Evolutionary conservation across 208 protist species (phyloP).

Genomic region (Polymyxa betae): DNA sequence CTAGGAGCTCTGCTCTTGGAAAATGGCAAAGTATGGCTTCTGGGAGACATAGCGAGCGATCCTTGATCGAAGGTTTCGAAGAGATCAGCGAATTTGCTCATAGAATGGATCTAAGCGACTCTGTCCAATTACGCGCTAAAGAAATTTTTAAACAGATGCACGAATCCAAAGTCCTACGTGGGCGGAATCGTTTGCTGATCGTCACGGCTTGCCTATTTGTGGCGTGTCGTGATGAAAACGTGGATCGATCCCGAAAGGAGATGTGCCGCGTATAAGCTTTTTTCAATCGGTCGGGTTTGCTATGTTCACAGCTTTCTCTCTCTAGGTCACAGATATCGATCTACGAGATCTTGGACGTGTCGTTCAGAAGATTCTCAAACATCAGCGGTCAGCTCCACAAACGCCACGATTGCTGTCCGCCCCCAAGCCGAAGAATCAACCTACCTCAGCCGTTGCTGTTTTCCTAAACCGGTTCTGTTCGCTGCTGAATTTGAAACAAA

Average conservation of each 20-base stretch:
- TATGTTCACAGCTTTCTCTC: background rate
- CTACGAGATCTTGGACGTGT: slow-evolving; percentile 24
- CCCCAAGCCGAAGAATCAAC: background rate
- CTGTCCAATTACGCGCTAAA: slow-evolving; percentile 41
- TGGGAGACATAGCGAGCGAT: background rate
- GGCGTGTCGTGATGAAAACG: slow-evolving; percentile 30
- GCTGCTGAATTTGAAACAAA: slow-evolving; percentile 44
- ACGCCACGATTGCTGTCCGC: background rate
- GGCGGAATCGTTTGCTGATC: background rate
- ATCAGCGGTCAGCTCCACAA: background rate
- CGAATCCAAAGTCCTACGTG: background rate
- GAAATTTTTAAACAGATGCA: slow-evolving; percentile 46
- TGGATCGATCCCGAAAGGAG: slow-evolving; percentile 39
- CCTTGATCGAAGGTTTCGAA: background rate
- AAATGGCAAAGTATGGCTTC: slow-evolving; percentile 42
- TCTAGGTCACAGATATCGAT: slow-evolving; percentile 29
- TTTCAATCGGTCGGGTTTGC: background rate
- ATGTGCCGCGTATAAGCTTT: slow-evolving; percentile 18
- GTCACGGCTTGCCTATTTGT: slow-evolving; percentile 27
- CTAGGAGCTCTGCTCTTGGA: background rate
- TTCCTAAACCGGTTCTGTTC: slow-evolving; percentile 52
- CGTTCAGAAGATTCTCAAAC: slow-evolving; percentile 41
- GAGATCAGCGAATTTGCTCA: slow-evolving; percentile 42
- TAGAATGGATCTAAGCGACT: slow-evolving; percentile 42
- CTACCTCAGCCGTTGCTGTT: background rate